Base-by-base conservation (phyloP, 345 rosid species). In the Eucalyptus curtisii region DNA sequence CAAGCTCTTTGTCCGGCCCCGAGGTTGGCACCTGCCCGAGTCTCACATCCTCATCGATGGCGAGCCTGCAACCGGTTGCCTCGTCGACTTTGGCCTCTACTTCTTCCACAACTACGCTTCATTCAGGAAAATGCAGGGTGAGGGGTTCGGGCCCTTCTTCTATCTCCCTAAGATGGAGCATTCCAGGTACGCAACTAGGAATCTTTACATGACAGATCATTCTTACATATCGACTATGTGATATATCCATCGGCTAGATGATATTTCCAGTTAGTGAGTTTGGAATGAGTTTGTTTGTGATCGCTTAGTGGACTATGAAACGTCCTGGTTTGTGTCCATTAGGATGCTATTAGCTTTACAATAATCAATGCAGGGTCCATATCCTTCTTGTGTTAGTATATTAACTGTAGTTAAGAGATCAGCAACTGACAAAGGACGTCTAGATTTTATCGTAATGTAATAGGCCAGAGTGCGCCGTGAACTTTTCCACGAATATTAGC, bases 111-210 rank as follows among this genome's bases (percentile, higher is more conserved):
- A 95, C 91, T 88, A 91, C 50, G 94, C 96, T 6, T 88, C 91
- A 19, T 98, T 98, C 92, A 94, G 97, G 45, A 88, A 90, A 87
- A 93, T 90, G 61, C 99, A 94, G 89, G 99, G 98, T 48, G 93
- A 90, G 57, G 99, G 99, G 13, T 95, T 91, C 25, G 98, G 99
- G 13, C 99, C 99, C 53, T 97, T 98, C 96, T 98, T 96, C 89
- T 98, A 97, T 88, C 99, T 98, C 80, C 98, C 99, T 48, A 96
- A 97, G 91, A 98, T 95, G 99, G 99, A 98, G 92, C 96, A 96
- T 88, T 97, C 98, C 64, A 95, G 98, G 99, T 96, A 37, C 13
- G 37, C 17, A 57, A 30, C 61, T 86, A 8, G 85, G 49, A 42
- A 55, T 68, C 80, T 33, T 68, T 68, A 16, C 82, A 12, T 10